Base-by-base conservation (phyloP, 441 rosid genomes). In the Bocquillonia castaneifolia region DNA sequence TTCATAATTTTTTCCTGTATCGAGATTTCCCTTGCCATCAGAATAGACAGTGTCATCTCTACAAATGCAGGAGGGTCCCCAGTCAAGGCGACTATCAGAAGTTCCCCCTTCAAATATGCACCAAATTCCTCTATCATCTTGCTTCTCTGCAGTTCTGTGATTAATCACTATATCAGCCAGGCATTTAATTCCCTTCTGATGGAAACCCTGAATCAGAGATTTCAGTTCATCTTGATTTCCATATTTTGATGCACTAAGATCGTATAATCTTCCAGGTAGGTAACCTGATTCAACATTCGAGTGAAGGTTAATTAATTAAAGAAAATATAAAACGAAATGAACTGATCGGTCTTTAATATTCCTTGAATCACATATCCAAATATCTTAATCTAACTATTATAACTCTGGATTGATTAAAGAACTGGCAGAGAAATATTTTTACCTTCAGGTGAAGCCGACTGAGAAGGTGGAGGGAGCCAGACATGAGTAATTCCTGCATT, bases 91-190 rank as follows among this genome's bases (percentile, higher is more conserved):
- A 61, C 61, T 79, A 66, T 92, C 95, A 0, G 81, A 63, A 32
- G 93, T 90, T 32, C 95, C 96, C 10, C 98, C 98, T 81, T 90
- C 95, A 52, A 90, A 92, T 31, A 75, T 82, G 81, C 86, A 74
- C 69, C 78, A 88, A 23, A 87, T 88, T 45, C 96, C 93, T 42
- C 83, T 78, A 25, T 68, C 77, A 20, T 92, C 98, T 79, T 85
- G 63, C 68, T 74, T 84, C 79, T 79, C 91, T 1, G 90, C 96
- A 4, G 98, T 92, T 77, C 96, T 79, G 68, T 90, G 97, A 78
- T 90, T 92, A 37, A 90, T 86, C 25, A 90, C 97, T 45, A 90
- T 82, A 56, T 93, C 98, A 45, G 98, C 97, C 8, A 93, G 20
- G 62, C 85, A 72, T 64, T 90, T 93, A 28, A 93, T 80, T 20